Evolutionary conservation across 768 basidiomycete species (phyloP).

Genomic region (Heimioporus sp.): DNA sequence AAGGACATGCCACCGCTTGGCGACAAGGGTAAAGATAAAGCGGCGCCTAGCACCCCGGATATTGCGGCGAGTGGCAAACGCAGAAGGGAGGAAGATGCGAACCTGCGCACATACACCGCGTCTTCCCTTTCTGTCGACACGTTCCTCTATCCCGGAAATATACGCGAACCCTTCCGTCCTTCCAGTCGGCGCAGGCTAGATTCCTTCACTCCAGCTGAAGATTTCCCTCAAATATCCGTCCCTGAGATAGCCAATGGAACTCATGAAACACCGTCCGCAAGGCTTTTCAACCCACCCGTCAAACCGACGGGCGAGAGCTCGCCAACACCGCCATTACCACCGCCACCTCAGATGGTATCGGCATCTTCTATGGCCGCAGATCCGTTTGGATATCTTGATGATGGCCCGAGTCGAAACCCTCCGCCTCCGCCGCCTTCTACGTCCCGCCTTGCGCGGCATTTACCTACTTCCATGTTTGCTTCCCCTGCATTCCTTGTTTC

Average conservation of each 20-base stretch:
- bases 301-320: no score
- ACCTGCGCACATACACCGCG: constrained; percentile 48
- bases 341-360: background rate
- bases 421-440: constrained; percentile 15
- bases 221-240: no score
- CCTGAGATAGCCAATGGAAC: no score
- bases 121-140: constrained; percentile 55
- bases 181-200: constrained; percentile 19
- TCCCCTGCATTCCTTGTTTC: constrained; percentile 33
- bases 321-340: background rate
- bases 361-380: constrained; percentile 34
- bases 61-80: constrained; percentile 42
- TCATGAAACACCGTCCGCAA: no score
- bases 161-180: constrained; percentile 17
- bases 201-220: background rate
- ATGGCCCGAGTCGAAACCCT: constrained; percentile 30
- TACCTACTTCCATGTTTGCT: constrained; percentile 35
- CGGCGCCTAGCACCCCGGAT: constrained; percentile 5
- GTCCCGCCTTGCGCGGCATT: constrained; percentile 18
- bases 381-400: constrained; percentile 62
- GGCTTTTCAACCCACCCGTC: no score
- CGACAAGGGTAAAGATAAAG: constrained; percentile 54
- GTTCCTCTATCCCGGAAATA: constrained; percentile 39
- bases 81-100: constrained; percentile 53
- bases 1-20: constrained; percentile 49